Evolutionary conservation across 768 basidiomycete species (phyloP), one percentile per base, ranked within the genome.

Genomic region (Leccinum boreale): DNA sequence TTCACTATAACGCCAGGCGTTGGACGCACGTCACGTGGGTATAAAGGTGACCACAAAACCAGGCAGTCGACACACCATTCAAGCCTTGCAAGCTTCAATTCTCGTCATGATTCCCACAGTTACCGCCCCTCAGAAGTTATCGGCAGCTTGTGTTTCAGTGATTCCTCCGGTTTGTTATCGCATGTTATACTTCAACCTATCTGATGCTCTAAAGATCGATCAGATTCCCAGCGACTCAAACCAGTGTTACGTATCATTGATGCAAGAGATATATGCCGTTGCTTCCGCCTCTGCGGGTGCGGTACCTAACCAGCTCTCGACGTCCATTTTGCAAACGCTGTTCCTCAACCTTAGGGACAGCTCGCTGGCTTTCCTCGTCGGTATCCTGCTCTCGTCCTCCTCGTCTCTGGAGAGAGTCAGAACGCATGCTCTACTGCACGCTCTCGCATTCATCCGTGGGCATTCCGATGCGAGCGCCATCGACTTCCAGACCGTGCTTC

Each of bases 401-500:
- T 60, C 67, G 10, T 53, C 65, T 14, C 60, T 67, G 10, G 66
- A 72, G 21, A 62, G 73, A 50, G 78, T 77, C 58, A 79, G 73
- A 56, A 73, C 79, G 3, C 78, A 85, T 2, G 86, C 93, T 0
- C 75, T 98, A 9, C 75, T 80, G 5, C 94, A 98, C 67, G 85
- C 86, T 19, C 77, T 81, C 3, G 91, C 93, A 0, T 95, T 95
- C 72, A 70, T 98, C 12, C 79, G 85, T 49, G 92, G 94, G 0
- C 86, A 92, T 70, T 66, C 76, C 2, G 75, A 80, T 48, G 73
- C 78, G 44, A 77, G 79, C 36, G 75, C 79, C 14, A 70, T 87
- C 4, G 94, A 96, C 70, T 92, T 95, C 72, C 89, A 94, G 70
- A 86, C 84, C 0, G 79, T 94, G 6, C 66, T 94, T 11, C 90